These are phyloP conservation scores for Heliamphora exappendiculata DNA, from an alignment of 148 eudicot species.

Conservation along the genomic window DNA sequence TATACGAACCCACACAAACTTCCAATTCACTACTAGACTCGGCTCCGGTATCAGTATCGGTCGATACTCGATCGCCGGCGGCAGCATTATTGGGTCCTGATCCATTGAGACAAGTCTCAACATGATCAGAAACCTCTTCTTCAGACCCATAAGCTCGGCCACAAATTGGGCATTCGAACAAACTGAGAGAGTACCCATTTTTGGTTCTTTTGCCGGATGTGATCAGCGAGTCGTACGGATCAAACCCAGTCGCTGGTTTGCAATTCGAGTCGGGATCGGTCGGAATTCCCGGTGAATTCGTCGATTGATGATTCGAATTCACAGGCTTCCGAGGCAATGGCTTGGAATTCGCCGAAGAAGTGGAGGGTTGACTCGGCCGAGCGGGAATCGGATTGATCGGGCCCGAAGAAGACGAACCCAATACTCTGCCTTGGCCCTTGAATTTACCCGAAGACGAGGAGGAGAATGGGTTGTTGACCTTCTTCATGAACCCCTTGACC, in stretches of 20 bases:
- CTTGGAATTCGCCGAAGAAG: constrained; percentile 23
- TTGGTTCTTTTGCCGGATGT: constrained; percentile 68
- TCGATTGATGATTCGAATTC: constrained; percentile 21
- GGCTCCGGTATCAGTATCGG: constrained; percentile 11
- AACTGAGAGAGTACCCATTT: constrained; percentile 60
- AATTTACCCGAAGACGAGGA: constrained; percentile 76
- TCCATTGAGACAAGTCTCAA: constrained; percentile 57
- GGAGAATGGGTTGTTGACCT: constrained; percentile 61
- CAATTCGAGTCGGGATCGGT: constrained; percentile 7
- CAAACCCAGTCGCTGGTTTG: constrained; percentile 49
- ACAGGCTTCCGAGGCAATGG: constrained; percentile 34
- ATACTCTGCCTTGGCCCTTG: constrained; percentile 78
- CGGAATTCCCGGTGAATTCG: constrained; percentile 5
- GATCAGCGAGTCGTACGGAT: constrained; percentile 65
- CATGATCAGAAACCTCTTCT: constrained; percentile 69
- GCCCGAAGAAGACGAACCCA: constrained; percentile 67
- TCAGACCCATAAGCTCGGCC: constrained; percentile 59
- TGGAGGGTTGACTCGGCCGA: constrained; percentile 20
- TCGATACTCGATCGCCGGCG: constrained; percentile 13
- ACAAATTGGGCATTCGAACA: constrained; percentile 93
- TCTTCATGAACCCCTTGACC: constrained; percentile 85
- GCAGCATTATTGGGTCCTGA: constrained; percentile 19
- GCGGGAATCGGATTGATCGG: constrained; percentile 19
- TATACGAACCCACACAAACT: constrained; percentile 49
- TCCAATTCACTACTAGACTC: constrained; percentile 36